Percentiles rank a stretch among this genome's conserved stretches.
These are phyloP conservation scores for Pichia californica DNA, from an alignment of 805 yeast species.

Conservation along the genomic window DNA sequence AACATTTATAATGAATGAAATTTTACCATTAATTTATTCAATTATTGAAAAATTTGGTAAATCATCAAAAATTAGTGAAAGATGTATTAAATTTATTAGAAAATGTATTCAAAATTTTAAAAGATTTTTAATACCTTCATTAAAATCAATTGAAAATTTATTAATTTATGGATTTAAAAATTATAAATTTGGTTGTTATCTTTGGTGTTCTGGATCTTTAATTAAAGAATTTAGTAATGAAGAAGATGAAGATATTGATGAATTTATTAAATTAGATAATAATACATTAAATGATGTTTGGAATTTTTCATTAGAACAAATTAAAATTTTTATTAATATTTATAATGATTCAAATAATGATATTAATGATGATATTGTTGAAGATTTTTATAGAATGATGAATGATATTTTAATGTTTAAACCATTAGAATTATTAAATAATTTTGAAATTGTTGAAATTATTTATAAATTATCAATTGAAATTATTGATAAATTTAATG, in stretches of 20 bases:
- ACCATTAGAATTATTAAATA: constrained; percentile 46
- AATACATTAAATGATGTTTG: constrained; percentile 39
- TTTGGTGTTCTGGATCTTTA: constrained; percentile 85
- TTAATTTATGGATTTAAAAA: constrained; percentile 64
- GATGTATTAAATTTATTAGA: constrained; percentile 62
- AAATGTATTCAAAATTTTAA: constrained; percentile 58
- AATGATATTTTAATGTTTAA: constrained; percentile 71
- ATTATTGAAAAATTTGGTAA: constrained; percentile 51
- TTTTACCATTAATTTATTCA: constrained; percentile 51
- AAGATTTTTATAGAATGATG: constrained; percentile 81
- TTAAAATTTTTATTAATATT: constrained; percentile 44
- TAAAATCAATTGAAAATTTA: constrained; percentile 58
- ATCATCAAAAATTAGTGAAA: constrained; percentile 62
- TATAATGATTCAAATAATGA: constrained; percentile 26
- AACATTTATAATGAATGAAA: constrained; percentile 42
- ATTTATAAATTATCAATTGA: constrained; percentile 54
- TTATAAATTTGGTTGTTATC: constrained; percentile 71
- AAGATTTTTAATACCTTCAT: constrained; percentile 47
- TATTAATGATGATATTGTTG: constrained; percentile 53
- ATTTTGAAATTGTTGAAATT: constrained; percentile 41
- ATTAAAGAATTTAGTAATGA: constrained; percentile 62
- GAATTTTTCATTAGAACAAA: constrained; percentile 66
- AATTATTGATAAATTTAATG: constrained; percentile 47
- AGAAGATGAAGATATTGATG: constrained; percentile 28
- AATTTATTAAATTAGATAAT: constrained; percentile 4